Base-by-base conservation (phyloP, 2,329 filamentous ascomycete species). In the Aspergillus sp. region DNA sequence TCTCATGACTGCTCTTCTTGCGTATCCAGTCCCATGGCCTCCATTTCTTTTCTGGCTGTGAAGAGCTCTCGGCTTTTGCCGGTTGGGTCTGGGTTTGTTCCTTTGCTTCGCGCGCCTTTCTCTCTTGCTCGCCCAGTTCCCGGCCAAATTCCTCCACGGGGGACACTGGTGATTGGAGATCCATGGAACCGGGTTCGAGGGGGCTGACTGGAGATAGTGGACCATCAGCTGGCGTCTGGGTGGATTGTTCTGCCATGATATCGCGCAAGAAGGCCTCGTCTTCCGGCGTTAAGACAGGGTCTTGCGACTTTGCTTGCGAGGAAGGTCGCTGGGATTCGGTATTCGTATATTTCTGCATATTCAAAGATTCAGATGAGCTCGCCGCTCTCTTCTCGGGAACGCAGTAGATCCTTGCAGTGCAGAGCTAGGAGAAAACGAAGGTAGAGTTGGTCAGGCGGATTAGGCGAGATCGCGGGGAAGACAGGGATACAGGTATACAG, bases 251-350 rank as follows among this genome's bases (percentile, higher is more conserved):
- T 9, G 67, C 59, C 3, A 77, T 77, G 30, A 84, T 76, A 32
- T 71, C 70, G 49, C 76, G 72, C 32, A 85, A 67, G 59, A 84
- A 85, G 48, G 76, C 72, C 59, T 85, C 80, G 55, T 86, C 83
- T 60, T 84, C 82, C n/a, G 81, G 76, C 16, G 79, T 82, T n/a
- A 85, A 65, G 2, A 85, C 76, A 64, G 61, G 76, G 45, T 64
- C 66, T 26, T 69, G 69, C 4, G 66, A 55, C 50, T 64, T 51
- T 49, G 60, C 48, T 57, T 64, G 60, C 52, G 70, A 67, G 14
- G 65, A 63, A 41, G 64, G 70, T 46, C 65, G 64, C 56, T 71
- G 74, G 50, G 67, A 62, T 50, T 70, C 73, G 44, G 76, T 68
- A 55, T 71, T 67, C 45, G 69, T 75, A 50, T 78, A 66, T 55